Conservation (phyloP, 1,139 yeast species). For the Yamadazyma atmosphaerica region DNA sequence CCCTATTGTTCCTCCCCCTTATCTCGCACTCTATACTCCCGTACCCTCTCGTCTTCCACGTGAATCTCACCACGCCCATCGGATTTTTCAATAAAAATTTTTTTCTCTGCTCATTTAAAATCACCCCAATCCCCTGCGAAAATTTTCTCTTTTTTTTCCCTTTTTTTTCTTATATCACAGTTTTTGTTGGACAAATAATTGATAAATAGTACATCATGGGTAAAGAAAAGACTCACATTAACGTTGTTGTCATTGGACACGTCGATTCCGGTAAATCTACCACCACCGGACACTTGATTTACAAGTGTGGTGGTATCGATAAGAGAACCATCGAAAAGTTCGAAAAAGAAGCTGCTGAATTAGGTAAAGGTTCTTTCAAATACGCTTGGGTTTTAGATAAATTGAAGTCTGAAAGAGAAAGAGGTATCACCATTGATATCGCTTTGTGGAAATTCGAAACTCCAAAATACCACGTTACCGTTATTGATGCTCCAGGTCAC, state of each 20-base stretch:
- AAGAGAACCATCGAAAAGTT: constrained; percentile 98
- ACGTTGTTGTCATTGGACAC: constrained; percentile 99
- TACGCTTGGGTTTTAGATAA: constrained; percentile 98
- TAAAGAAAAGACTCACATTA: constrained; percentile 95
- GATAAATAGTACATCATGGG: constrained; percentile 45
- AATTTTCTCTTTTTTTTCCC: constrained; percentile 7
- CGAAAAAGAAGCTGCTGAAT: constrained; percentile 98
- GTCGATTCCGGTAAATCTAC: constrained; percentile 90
- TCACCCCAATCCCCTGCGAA: constrained; percentile 10
- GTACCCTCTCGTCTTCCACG: too few species aligned
- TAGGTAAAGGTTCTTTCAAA: constrained; percentile 98
- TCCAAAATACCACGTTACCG: constrained; percentile 91
- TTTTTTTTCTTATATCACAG: constrained; percentile 9
- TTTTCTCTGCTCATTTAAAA: constrained; percentile 1
- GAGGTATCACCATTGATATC: constrained; percentile 95
- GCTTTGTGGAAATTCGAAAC: constrained; percentile 97
- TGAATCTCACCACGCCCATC: not conserved
- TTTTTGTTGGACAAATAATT: too few species aligned
- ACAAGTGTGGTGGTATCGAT: constrained; percentile 90
- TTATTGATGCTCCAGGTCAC: constrained; percentile 95
- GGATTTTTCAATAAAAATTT: too few species aligned
- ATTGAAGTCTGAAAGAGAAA: constrained; percentile 94
- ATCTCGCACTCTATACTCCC: too few species aligned
- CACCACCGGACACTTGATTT: constrained; percentile 98
- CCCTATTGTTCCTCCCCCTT: too few species aligned